Evolutionary conservation across 768 basidiomycete species (phyloP).

Genomic region (Gautieria morchelliformis): DNA sequence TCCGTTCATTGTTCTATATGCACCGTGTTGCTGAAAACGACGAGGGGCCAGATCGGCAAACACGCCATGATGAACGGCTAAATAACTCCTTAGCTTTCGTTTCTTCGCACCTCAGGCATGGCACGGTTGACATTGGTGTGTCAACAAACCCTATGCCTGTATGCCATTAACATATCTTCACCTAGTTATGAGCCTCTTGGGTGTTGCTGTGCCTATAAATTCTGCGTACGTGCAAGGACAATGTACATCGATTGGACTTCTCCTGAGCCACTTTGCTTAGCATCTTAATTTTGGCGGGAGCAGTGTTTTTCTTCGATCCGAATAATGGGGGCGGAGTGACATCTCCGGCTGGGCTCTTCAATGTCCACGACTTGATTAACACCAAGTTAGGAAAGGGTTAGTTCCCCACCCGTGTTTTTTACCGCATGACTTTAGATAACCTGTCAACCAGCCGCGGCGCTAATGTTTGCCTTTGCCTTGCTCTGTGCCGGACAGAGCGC

Average conservation of each 20-base stretch:
- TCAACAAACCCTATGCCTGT: neutral
- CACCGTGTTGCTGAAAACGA: constrained; percentile 1
- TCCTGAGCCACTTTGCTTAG: constrained; percentile 7
- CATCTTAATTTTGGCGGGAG: constrained; percentile 31
- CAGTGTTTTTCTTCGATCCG: constrained; percentile 30
- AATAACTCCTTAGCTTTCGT: constrained; percentile 28
- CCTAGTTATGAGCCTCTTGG: constrained; percentile 26
- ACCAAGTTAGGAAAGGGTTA: constrained; percentile 30
- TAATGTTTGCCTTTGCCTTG: constrained; percentile 39
- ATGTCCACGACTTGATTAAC: constrained; percentile 31
- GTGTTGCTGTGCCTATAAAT: constrained; percentile 40
- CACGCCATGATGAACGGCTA: constrained; percentile 13
- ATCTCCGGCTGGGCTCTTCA: constrained; percentile 29
- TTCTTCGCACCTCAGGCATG: constrained; percentile 31
- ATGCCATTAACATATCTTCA: neutral
- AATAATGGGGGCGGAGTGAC: constrained; percentile 9
- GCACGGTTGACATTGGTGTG: constrained; percentile 34
- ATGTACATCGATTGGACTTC: neutral
- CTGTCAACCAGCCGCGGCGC: constrained; percentile 22
- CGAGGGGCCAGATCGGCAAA: neutral
- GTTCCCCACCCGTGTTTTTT: constrained; percentile 1
- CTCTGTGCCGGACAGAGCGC: constrained; percentile 41
- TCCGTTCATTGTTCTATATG: constrained; percentile 4
- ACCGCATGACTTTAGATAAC: neutral
- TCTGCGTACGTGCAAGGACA: constrained; percentile 20